A percentile compares a stretch with the other conserved stretches of the same genome.
These are phyloP conservation scores for Entomortierella chlamydospora DNA, from an alignment of 192 early-diverging fungal genomes.

Conservation along the genomic window DNA sequence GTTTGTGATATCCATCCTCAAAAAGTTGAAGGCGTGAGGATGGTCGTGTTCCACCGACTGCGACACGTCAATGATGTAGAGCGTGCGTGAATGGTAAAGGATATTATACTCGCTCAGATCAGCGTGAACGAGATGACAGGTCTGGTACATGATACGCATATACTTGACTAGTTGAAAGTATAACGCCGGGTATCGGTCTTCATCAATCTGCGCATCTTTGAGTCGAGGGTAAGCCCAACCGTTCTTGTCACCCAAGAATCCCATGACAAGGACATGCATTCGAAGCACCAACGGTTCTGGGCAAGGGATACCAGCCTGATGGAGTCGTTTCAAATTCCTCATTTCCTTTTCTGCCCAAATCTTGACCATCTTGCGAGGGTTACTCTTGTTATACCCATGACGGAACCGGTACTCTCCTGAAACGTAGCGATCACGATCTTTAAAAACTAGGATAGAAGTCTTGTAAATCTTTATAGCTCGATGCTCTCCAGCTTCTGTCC, in stretches of 20 bases:
- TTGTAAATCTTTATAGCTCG: constrained; percentile 98
- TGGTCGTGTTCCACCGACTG: constrained; percentile 99
- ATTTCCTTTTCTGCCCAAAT: constrained; percentile 99
- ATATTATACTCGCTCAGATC: constrained; percentile 99
- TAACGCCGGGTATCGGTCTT: constrained; percentile 74
- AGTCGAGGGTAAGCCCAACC: constrained; percentile 96
- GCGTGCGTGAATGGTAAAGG: constrained; percentile 82
- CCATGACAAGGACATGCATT: constrained; percentile 97
- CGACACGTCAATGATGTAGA: constrained; percentile 98
- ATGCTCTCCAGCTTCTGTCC: constrained; percentile 84
- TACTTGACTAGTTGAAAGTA: constrained; percentile 89
- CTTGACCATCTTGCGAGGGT: constrained; percentile 98
- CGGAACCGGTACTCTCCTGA: constrained; percentile 95
- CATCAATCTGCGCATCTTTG: constrained; percentile 91
- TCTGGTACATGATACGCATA: constrained; percentile 93
- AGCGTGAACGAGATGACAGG: constrained; percentile 94
- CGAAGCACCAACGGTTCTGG: constrained; percentile 89
- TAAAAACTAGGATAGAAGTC: constrained; percentile 97
- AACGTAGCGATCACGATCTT: constrained; percentile 98
- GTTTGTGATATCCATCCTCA: constrained; percentile 95
- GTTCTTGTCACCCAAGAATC: constrained; percentile 89
- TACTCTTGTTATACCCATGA: constrained; percentile 92
- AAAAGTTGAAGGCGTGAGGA: constrained; percentile 94
- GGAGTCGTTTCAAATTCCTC: constrained; percentile 94
- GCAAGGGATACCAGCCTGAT: constrained; percentile 86